Evolutionary conservation across 768 basidiomycete genomes (phyloP), one percentile per base, ranked within the genome.

Genomic region (Mycena pura): DNA sequence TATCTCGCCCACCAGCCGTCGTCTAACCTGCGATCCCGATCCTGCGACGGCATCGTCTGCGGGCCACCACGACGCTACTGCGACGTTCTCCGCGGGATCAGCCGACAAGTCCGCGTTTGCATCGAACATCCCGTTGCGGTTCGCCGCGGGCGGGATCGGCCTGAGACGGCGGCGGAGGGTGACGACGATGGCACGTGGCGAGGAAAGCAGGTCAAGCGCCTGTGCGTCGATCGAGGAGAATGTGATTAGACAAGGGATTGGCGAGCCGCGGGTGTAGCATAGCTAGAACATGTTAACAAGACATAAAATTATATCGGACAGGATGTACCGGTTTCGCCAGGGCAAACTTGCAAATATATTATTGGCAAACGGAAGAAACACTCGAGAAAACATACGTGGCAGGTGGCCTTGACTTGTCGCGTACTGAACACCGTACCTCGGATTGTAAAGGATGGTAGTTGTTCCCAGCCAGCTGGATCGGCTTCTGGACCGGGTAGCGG

Each of bases 381-480:
- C 10, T 31, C 22, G 36, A n/a, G 25, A 29, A n/a, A 27, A 63
- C 67, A 34, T 49, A 68, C 69, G 13, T 40, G 49, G 47, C 68
- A 66, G n/a, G 45, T 61, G 14, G 57, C 51, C 28, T 69, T 54
- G 11, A 62, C 64, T 28, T 36, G 32, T 13, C 66, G 60, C 22
- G 60, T 41, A 48, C 58, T 69, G 49, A 67, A 69, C 14, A 66
- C 49, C 21, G 57, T 67, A 1, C 69, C 69, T 40, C 51, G 21
- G 29, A 69, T 52, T 6, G 49, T 55, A 32, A 62, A 56, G 22
- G 66, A 38, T 5, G 61, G 57, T 3, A 65, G 31, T 13, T 61
- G 56, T 40, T 49, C 43, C 69, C 69, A 70, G 17, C 69, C 69
- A 6, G 46, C 36, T 27, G 68, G 68, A 46, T 70, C 69, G 15